Evolutionary conservation across 1,284 basidiomycete species (phyloP), one percentile per base, ranked within the genome.

Genomic region (Austropuccinia psidii): DNA sequence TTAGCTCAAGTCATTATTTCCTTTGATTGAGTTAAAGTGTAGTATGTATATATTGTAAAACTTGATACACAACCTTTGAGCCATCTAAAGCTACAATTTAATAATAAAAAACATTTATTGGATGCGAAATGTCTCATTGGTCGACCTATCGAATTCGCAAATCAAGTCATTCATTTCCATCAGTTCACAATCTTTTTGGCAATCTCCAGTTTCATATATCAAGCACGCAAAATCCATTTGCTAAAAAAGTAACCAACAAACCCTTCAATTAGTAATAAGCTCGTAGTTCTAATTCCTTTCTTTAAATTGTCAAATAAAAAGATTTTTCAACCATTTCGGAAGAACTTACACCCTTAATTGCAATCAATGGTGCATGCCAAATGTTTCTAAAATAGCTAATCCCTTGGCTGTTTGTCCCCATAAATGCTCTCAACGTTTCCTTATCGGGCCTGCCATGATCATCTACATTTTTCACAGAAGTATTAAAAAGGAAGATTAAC

Each of bases 361-460:
- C 78, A 50, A 80, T 77, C 47, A 80, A 67, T 4, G 79, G 79
- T 41, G 78, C 77, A 91, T 92, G 93, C 93, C 93, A 97, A 61
- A 91, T 83, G 11, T 87, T 90, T 4, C 84, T 85, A 75, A 87
- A 83, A 80, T 94, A 96, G 27, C 89, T 86, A 57, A 97, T 86
- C 0, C 92, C 92, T 80, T 97, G 93, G 0, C 86, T 85, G 4
- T 86, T 84, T 50, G 84, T 87, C 0, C 90, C 91, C 58, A 89
- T 78, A 81, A 96, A 97, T 5, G 91, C 92, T 72, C 88, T 85
- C 75, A 92, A 77, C 0, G 87, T 91, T 52, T 79, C 78, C 74
- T 91, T 75, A 79, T 94, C 88, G 0, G 93, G 93, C 77, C 84
- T 83, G 79, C 89, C 90, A 77, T 93, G 86, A n/a, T 54, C 66